Conservation (phyloP, 2,329 filamentous ascomycete genomes). For the Paraphaeosphaeria sporulosa region DNA sequence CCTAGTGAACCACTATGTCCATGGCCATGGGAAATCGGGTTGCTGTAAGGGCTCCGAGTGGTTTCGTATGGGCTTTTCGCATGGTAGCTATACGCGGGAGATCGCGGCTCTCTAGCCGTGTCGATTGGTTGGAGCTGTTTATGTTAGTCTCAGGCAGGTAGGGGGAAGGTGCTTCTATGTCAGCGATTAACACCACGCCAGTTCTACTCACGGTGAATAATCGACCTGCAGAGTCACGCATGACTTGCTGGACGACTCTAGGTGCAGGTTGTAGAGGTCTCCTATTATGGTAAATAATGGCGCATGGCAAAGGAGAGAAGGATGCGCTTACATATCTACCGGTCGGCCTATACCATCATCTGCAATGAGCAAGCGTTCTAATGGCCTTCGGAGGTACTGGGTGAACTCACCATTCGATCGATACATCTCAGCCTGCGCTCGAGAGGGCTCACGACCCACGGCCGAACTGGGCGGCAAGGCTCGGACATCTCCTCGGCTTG, state of each 20-base stretch:
- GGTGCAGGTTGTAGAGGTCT: constrained; percentile 23
- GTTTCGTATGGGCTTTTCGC: not conserved
- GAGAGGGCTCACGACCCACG: constrained; percentile 9
- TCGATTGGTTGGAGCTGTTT: constrained; percentile 41
- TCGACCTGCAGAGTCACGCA: constrained; percentile 38
- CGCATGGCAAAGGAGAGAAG: not conserved
- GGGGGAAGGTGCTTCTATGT: constrained; percentile 19
- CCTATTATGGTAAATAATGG: constrained; percentile 27
- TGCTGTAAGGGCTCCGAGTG: constrained; percentile 18
- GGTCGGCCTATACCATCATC: constrained; percentile 1
- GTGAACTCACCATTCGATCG: constrained; percentile 20
- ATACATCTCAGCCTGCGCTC: constrained; percentile 16
- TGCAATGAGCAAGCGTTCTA: not conserved
- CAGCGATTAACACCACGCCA: constrained; percentile 21
- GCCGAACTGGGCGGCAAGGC: constrained; percentile 4
- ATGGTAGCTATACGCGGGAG: not conserved
- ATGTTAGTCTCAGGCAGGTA: constrained; percentile 28
- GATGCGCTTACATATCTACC: constrained; percentile 29
- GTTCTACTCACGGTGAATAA: constrained; percentile 45
- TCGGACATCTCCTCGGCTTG: constrained; percentile 16
- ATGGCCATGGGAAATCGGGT: constrained; percentile 16
- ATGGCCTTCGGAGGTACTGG: constrained; percentile 24
- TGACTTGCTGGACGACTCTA: constrained; percentile 24
- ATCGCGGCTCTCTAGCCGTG: constrained; percentile 13
- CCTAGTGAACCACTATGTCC: constrained; percentile 21